A percentile compares a stretch with the other conserved stretches of the same genome.
phyloP scores from a whole-genome alignment of 805 yeast species.

The Pichia sporocuriosa region DNA sequence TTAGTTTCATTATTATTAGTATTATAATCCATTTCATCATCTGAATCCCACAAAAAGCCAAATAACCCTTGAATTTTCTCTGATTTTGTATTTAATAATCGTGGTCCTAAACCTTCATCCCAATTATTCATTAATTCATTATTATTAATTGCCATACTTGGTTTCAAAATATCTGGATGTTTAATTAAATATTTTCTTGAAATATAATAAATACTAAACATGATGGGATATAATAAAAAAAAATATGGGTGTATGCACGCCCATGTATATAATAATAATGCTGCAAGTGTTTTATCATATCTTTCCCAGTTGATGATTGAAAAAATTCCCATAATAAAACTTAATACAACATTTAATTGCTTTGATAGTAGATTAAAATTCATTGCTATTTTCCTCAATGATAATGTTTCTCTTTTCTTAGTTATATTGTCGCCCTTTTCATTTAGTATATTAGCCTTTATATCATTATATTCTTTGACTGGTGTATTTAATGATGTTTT shows the following conservation, averaged over 20 bases:
- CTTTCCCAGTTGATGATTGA: slow-evolving; percentile 53
- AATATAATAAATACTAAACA: slow-evolving; percentile 49
- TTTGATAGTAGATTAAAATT: slow-evolving; percentile 54
- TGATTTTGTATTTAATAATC: slow-evolving; percentile 45
- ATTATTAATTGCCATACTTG: slow-evolving; percentile 33
- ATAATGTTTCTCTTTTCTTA: slow-evolving; percentile 28
- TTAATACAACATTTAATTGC: slow-evolving; percentile 45
- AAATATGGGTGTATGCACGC: slow-evolving; percentile 68
- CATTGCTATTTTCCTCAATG: slow-evolving; percentile 47
- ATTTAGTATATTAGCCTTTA: neutral
- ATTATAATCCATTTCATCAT: slow-evolving; percentile 15
- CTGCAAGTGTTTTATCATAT: slow-evolving; percentile 61
- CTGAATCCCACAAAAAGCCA: slow-evolving; percentile 28
- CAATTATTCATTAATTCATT: slow-evolving; percentile 1
- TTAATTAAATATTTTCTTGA: slow-evolving; percentile 63
- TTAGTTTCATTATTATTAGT: slow-evolving; percentile 6
- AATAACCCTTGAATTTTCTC: slow-evolving; percentile 24
- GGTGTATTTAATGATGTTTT: neutral
- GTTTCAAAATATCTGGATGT: slow-evolving; percentile 48
- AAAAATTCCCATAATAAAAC: neutral
- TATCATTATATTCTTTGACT: neutral
- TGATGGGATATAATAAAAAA: slow-evolving; percentile 56
- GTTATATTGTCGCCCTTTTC: neutral
- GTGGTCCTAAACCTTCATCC: slow-evolving; percentile 13
- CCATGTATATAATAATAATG: slow-evolving; percentile 54